These are phyloP conservation scores for Amanita molliuscula DNA, from an alignment of 768 basidiomycete genomes.

Conservation along the genomic window DNA sequence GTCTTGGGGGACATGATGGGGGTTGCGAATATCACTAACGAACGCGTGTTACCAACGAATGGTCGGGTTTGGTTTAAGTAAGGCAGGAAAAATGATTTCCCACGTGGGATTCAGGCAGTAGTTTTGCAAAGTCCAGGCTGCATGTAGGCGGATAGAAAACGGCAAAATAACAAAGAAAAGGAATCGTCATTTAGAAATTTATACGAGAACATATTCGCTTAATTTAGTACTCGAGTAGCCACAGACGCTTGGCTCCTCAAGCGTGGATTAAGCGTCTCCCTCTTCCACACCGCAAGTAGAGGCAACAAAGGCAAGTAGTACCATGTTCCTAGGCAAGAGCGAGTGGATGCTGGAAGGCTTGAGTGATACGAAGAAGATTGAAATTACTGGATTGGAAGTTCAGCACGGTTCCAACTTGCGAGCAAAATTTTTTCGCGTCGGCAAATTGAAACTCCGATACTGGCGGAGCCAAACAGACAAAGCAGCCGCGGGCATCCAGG, in stretches of 20 bases:
- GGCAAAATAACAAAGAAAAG: too few species aligned
- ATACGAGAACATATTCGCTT: constrained; percentile 29
- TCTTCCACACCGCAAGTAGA: constrained; percentile 72
- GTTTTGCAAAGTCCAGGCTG: too few species aligned
- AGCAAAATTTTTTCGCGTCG: constrained; percentile 5
- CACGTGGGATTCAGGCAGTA: constrained; percentile 11
- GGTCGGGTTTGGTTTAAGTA: constrained; percentile 8
- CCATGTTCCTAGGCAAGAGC: constrained; percentile 72
- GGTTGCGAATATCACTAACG: constrained; percentile 4
- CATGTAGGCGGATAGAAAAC: too few species aligned
- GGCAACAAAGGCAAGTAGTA: constrained; percentile 66
- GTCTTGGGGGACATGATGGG: constrained; percentile 38
- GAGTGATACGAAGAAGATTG: constrained; percentile 10
- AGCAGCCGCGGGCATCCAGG: constrained; percentile 9
- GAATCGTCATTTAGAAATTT: neutral
- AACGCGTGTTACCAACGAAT: constrained; percentile 9
- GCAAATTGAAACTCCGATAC: constrained; percentile 14
- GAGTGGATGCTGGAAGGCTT: constrained; percentile 33
- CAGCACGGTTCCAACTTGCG: constrained; percentile 6
- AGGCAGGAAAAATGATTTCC: constrained; percentile 17
- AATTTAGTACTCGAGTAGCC: constrained; percentile 77
- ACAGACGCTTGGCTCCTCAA: constrained; percentile 51
- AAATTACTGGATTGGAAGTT: constrained; percentile 8
- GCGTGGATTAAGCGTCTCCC: constrained; percentile 58
- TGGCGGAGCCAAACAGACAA: constrained; percentile 24